Percentiles rank a stretch among this genome's conserved stretches.
phyloP scores from a whole-genome alignment of 768 basidiomycete species.

The Xerocomus spinulosus region DNA sequence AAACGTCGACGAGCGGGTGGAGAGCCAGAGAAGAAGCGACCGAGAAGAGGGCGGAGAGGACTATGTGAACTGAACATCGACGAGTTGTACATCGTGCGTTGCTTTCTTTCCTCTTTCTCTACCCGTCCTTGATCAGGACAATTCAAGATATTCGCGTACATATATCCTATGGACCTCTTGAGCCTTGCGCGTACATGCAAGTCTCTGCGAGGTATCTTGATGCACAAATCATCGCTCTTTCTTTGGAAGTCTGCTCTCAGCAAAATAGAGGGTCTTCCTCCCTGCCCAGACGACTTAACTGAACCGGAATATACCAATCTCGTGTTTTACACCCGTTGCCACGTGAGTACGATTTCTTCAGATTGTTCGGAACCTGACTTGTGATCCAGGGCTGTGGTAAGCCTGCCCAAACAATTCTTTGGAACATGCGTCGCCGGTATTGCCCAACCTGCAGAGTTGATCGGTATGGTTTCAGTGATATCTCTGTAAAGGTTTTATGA shows the following conservation, averaged over 20 bases:
- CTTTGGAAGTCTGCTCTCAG: slow-evolving; percentile 26
- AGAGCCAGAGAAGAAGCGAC: background rate
- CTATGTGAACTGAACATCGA: background rate
- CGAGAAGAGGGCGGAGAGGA: background rate
- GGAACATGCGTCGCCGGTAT: slow-evolving; percentile 9
- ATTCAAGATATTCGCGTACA: background rate
- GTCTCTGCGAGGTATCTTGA: slow-evolving; percentile 34
- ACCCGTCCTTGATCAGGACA: background rate
- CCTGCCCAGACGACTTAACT: slow-evolving; percentile 40
- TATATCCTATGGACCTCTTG: background rate
- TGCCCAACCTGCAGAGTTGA: slow-evolving; percentile 2
- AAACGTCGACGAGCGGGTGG: background rate
- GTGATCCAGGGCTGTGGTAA: slow-evolving; percentile 9
- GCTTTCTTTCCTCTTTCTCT: slow-evolving; percentile 33
- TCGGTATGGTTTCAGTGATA: background rate
- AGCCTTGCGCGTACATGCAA: slow-evolving; percentile 1
- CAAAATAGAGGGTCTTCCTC: slow-evolving; percentile 35
- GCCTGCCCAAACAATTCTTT: background rate
- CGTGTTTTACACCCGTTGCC: slow-evolving; percentile 30
- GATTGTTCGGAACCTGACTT: background rate
- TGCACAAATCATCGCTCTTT: slow-evolving; percentile 24
- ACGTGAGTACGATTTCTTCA: slow-evolving; percentile 3
- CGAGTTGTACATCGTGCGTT: background rate
- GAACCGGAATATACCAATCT: slow-evolving; percentile 45
- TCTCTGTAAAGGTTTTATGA: background rate